Evolutionary conservation across 2,329 filamentous ascomycete species (phyloP).

Genomic region (Neofusicoccum kwambonambiense): DNA sequence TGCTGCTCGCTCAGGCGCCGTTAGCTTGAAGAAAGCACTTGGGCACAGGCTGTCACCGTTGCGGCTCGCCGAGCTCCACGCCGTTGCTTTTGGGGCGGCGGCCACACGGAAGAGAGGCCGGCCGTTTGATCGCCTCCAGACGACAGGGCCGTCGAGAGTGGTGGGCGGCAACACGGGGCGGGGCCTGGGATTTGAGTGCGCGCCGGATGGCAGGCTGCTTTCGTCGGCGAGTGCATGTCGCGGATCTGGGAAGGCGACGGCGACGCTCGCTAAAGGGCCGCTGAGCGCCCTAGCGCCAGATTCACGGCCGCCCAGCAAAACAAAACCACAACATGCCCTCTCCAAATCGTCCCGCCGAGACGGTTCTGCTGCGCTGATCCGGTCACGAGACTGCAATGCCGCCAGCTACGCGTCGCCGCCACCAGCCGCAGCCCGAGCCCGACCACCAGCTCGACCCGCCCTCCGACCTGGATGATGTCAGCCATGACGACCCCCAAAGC

Average conservation of each 20-base stretch:
- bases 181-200: neutral
- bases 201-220: neutral
- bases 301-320: conserved; percentile 3
- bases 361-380: conserved; percentile 1
- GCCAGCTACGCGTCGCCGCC: conserved; percentile 28
- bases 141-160: neutral
- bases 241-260: neutral
- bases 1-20: neutral
- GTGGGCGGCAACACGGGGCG: neutral
- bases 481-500: neutral
- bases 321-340: conserved; percentile 14
- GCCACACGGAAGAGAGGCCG: neutral
- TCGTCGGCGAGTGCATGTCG: neutral
- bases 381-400: conserved; percentile 24
- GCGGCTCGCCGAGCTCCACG: neutral
- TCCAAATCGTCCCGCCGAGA: neutral
- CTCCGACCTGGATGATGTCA: conserved; percentile 16
- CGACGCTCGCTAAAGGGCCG: neutral
- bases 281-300: neutral
- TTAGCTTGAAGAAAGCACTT: neutral
- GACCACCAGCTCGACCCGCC: conserved; percentile 19
- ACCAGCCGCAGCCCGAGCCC: conserved; percentile 23
- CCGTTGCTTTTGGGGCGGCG: neutral
- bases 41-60: neutral
- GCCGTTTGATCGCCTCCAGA: neutral